Conservation (phyloP, 306 rosid species). For the Trifolium repens region DNA sequence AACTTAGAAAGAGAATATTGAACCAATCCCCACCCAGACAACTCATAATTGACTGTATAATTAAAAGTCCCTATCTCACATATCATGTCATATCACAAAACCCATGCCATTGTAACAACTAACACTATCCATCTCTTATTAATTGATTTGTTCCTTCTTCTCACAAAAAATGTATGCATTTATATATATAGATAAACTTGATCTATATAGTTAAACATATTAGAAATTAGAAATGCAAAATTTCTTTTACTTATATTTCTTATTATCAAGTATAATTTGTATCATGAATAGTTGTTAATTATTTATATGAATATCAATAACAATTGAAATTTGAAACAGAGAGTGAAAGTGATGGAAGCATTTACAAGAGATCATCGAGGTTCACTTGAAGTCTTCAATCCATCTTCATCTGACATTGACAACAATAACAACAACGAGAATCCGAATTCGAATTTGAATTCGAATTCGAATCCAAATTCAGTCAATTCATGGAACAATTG, state of each 20-base stretch:
- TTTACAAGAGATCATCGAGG: constrained; percentile 73
- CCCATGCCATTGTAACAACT: neutral
- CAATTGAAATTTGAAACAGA: constrained; percentile 10
- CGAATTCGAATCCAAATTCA: constrained; percentile 4
- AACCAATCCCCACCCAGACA: neutral
- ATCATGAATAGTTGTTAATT: neutral
- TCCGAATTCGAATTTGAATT: neutral
- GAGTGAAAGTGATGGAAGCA: constrained; percentile 55
- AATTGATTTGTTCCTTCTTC: neutral
- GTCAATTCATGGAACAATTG: constrained; percentile 58
- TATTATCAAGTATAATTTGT: neutral
- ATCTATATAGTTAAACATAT: neutral
- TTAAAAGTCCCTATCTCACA: neutral
- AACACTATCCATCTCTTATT: neutral
- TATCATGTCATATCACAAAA: neutral
- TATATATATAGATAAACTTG: neutral
- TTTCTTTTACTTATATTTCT: too few relatives aligned
- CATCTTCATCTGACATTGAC: constrained; percentile 49
- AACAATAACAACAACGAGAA: too few relatives aligned
- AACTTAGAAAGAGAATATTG: neutral
- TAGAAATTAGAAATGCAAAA: neutral
- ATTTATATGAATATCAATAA: neutral
- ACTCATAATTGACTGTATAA: constrained; percentile 6
- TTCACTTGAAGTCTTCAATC: constrained; percentile 92
- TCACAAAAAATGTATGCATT: neutral